Conservation (phyloP, 1,284 basidiomycete genomes). For the Xerocomus amazonicus region DNA sequence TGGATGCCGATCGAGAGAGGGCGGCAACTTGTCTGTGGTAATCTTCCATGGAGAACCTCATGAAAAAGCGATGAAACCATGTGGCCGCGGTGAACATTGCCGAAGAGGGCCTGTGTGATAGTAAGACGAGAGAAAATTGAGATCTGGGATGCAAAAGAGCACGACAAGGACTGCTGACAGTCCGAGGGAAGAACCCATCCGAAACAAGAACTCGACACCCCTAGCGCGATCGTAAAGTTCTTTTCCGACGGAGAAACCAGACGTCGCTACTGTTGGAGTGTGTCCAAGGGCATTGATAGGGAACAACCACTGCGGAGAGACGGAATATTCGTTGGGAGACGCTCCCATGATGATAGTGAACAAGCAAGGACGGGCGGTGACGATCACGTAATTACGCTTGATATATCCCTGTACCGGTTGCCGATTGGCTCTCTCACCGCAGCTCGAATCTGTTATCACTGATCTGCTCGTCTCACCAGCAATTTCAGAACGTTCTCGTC, state of each 20-base stretch:
- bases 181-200: conserved; percentile 67
- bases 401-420: too few species aligned
- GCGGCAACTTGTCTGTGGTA: conserved; percentile 68
- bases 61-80: conserved; percentile 93
- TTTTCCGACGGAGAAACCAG: conserved; percentile 53
- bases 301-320: conserved; percentile 66
- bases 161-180: conserved; percentile 49
- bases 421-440: too few species aligned
- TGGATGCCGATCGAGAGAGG: conserved; percentile 2
- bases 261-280: conserved; percentile 51
- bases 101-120: conserved; percentile 57
- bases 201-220: conserved; percentile 78
- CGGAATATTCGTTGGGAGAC: conserved; percentile 21
- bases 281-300: conserved; percentile 51
- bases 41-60: conserved; percentile 85
- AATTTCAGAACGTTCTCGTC: too few species aligned
- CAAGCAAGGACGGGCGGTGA: not conserved
- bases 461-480: too few species aligned
- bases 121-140: conserved; percentile 16
- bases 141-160: conserved; percentile 10
- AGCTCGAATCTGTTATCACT: too few species aligned
- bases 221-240: conserved; percentile 73
- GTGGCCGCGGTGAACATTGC: conserved; percentile 83
- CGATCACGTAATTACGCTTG: conserved; percentile 29
- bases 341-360: conserved; percentile 14